Conservation (phyloP, 2,329 filamentous ascomycete genomes). For the Fusarium euwallaceae region DNA sequence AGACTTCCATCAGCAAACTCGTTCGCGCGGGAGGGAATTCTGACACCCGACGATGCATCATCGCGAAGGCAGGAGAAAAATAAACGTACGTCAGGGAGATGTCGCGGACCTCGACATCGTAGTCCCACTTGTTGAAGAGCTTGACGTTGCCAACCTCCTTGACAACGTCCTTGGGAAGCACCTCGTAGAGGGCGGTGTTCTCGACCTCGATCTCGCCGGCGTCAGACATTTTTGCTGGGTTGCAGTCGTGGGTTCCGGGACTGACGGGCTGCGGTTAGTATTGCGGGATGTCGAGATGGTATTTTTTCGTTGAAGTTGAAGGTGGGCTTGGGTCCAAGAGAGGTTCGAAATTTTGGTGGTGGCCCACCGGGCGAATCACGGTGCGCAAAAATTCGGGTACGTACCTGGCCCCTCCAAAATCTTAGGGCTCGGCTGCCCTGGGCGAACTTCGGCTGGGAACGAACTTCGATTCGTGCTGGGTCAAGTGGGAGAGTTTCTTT, state of each 20-base stretch:
- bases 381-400: conserved; percentile 42
- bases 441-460: conserved; percentile 46
- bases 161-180: conserved; percentile 93
- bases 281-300: conserved; percentile 55
- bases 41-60: conserved; percentile 13
- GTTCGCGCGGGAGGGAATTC: conserved; percentile 31
- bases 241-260: conserved; percentile 55
- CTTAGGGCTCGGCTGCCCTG: conserved; percentile 61
- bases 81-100: conserved; percentile 94
- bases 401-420: conserved; percentile 47
- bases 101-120: conserved; percentile 99
- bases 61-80: conserved; percentile 15
- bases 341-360: conserved; percentile 56
- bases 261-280: conserved; percentile 56
- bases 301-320: conserved; percentile 47
- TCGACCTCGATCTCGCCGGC: conserved; percentile 94
- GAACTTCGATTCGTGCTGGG: conserved; percentile 23
- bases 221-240: conserved; percentile 85
- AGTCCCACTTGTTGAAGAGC: conserved; percentile 98
- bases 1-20: conserved; percentile 51
- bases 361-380: conserved; percentile 54
- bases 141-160: conserved; percentile 92
- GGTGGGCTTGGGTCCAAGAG: conserved; percentile 48
- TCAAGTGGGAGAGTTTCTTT: conserved; percentile 48
- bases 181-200: conserved; percentile 78